phyloP scores from a whole-genome alignment of 257 asterid species.

The Penstemon newberryi region DNA sequence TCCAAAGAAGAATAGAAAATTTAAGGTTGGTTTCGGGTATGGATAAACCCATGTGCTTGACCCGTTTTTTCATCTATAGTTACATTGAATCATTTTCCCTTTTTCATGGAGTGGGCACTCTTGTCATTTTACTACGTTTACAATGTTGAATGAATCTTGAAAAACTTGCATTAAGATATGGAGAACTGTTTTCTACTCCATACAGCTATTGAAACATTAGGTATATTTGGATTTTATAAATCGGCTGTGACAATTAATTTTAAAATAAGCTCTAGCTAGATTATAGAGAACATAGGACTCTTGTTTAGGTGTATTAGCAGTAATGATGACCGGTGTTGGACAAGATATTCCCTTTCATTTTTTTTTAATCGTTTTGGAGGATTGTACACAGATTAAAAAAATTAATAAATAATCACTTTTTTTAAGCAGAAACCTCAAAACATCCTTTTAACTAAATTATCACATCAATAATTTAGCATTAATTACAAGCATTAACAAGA shows the following conservation, averaged over 20 bases:
- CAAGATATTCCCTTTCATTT: no score
- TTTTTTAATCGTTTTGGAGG: no score
- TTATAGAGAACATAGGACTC: conserved; percentile 24
- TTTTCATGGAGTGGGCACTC: conserved; percentile 32
- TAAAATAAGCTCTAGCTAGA: conserved; percentile 11
- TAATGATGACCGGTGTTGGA: conserved; percentile 6
- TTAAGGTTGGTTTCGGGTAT: no score
- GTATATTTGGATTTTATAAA: conserved; percentile 22
- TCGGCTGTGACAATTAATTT: conserved; percentile 23
- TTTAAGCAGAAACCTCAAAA: no score
- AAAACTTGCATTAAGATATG: conserved; percentile 42
- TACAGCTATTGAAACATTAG: conserved; percentile 42
- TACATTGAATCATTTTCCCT: conserved; percentile 21
- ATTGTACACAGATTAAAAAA: no score
- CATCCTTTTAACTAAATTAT: no score
- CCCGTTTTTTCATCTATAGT: no score
- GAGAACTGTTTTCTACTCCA: conserved; percentile 34
- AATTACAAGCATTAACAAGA: no score
- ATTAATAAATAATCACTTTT: no score
- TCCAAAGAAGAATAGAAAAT: no score
- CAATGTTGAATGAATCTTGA: conserved; percentile 36
- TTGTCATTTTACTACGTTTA: conserved; percentile 29
- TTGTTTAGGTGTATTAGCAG: conserved; percentile 30
- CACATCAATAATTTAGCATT: no score
- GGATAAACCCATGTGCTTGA: no score